Percentiles rank a stretch among this genome's conserved stretches.
phyloP scores from a whole-genome alignment of 768 basidiomycete species.

The Phlegmacium glaucopus region DNA sequence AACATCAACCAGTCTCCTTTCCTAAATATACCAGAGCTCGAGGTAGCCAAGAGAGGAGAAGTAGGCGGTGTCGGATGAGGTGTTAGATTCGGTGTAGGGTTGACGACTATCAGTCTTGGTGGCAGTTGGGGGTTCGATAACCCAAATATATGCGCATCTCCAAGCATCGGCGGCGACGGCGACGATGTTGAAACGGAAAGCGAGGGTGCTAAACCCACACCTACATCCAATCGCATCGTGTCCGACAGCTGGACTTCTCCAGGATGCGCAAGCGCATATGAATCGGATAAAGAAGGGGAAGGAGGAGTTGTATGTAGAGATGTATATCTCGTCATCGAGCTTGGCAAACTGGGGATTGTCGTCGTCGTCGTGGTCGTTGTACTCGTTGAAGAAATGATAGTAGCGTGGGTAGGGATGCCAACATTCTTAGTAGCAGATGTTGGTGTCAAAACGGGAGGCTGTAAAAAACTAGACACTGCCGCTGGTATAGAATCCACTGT shows the following conservation, averaged over 20 bases:
- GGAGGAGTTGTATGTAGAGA: conserved; percentile 8
- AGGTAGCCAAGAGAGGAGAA: conserved; percentile 45
- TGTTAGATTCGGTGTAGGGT: conserved; percentile 74
- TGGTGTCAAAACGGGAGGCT: too few species aligned
- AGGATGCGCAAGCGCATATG: conserved; percentile 15
- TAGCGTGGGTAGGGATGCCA: not conserved
- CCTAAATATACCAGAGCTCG: too few species aligned
- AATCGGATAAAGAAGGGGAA: conserved; percentile 18
- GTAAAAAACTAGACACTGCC: too few species aligned
- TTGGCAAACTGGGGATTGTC: too few species aligned
- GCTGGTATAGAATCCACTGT: too few species aligned
- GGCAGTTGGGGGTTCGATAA: conserved; percentile 18
- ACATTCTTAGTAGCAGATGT: too few species aligned
- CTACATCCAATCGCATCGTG: not conserved
- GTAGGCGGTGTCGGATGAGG: conserved; percentile 79
- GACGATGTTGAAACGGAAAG: not conserved
- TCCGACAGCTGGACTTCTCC: conserved; percentile 2
- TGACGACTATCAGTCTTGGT: conserved; percentile 64
- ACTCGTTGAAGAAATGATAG: not conserved
- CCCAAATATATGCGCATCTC: too few species aligned
- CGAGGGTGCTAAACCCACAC: not conserved
- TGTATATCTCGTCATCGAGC: not conserved
- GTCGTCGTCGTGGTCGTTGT: not conserved
- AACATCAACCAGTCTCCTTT: conserved; percentile 14
- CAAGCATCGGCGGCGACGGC: not conserved